A percentile compares a stretch with the other conserved stretches of the same genome.
Conservation (phyloP, 805 yeast genomes). For the Sugiyamaella marilandica region DNA sequence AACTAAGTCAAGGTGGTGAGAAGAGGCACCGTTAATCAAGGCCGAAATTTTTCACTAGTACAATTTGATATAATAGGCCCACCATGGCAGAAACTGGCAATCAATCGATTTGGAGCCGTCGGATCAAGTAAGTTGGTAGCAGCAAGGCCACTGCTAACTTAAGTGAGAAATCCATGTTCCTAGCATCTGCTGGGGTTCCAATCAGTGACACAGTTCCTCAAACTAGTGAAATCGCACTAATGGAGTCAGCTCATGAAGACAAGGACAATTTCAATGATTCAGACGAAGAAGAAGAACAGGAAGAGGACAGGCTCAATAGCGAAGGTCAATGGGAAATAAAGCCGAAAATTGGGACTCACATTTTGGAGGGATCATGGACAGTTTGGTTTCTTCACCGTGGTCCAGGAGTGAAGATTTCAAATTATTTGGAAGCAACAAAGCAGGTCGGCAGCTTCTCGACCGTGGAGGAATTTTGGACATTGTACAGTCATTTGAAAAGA, state of each 20-base stretch:
- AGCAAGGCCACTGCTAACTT: not conserved
- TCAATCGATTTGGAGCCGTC: constrained; percentile 18
- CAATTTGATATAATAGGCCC: no score
- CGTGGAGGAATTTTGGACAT: constrained; percentile 97
- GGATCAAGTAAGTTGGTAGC: constrained; percentile 14
- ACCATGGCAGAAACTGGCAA: not conserved
- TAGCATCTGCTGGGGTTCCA: constrained; percentile 21
- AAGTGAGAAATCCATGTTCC: constrained; percentile 21
- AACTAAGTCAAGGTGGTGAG: no score
- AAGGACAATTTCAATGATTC: not conserved
- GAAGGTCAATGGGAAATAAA: constrained; percentile 14
- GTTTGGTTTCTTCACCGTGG: constrained; percentile 30
- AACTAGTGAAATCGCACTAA: not conserved
- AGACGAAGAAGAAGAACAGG: not conserved
- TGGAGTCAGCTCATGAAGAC: not conserved
- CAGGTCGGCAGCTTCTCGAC: constrained; percentile 82
- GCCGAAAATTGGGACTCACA: constrained; percentile 18
- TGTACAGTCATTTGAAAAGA: constrained; percentile 56
- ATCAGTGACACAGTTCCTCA: not conserved
- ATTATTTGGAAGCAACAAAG: constrained; percentile 39
- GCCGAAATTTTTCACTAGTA: no score
- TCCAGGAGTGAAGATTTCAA: constrained; percentile 23
- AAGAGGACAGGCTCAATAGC: not conserved
- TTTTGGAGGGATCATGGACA: constrained; percentile 27
- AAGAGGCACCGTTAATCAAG: no score